Conservation (phyloP, 1,139 yeast species). For the Barnettozyma hawaiiensis region DNA sequence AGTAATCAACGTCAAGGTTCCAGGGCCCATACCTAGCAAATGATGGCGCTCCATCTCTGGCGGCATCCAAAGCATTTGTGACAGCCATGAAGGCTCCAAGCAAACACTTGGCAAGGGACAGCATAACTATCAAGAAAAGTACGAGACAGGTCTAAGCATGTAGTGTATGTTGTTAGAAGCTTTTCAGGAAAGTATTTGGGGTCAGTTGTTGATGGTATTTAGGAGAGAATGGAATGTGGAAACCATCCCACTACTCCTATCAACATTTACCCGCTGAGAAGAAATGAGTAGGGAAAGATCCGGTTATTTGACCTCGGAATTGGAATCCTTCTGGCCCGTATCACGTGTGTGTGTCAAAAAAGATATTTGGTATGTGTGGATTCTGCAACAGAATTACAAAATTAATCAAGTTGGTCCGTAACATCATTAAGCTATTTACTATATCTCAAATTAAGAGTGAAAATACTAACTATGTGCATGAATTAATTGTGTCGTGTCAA, state of each 20-base stretch:
- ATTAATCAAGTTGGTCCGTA: neutral
- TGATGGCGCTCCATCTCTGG: neutral
- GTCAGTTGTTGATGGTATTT: no score
- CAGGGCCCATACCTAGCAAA: neutral
- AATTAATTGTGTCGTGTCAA: no score
- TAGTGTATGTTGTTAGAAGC: neutral
- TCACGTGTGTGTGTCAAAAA: no score
- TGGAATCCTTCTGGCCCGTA: no score
- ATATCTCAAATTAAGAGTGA: neutral
- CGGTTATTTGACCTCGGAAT: no score
- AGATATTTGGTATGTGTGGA: no score
- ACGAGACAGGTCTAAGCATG: neutral
- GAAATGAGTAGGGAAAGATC: no score
- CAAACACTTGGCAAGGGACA: neutral
- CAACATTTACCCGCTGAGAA: no score
- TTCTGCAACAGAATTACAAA: no score
- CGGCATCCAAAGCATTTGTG: neutral
- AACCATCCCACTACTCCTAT: no score
- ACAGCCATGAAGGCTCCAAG: neutral
- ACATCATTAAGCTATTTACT: neutral
- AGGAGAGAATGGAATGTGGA: no score
- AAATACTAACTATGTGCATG: neutral
- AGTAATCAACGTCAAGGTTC: conserved; percentile 12
- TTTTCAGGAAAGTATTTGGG: no score
- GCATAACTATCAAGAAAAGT: neutral